Conservation (phyloP, 345 rosid genomes). For the Ceriops decandra region DNA sequence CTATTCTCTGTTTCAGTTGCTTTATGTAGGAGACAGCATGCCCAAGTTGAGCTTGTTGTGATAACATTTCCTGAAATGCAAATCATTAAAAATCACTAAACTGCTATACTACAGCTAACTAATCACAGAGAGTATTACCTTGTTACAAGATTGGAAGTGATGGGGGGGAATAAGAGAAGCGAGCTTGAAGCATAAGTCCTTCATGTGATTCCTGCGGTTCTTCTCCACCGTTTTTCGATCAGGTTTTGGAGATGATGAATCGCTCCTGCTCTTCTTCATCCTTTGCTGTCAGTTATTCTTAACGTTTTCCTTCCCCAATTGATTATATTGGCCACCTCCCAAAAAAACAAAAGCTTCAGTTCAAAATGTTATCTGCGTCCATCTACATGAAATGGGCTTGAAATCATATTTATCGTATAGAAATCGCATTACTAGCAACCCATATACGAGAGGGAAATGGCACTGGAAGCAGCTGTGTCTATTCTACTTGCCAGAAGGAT, state of each 20-base stretch:
- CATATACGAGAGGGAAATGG: too few species aligned
- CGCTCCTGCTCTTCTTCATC: slow-evolving; percentile 28
- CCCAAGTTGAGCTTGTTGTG: slow-evolving; percentile 44
- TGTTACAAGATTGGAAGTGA: slow-evolving; percentile 23
- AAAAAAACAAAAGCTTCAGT: too few species aligned
- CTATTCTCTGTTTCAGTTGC: slow-evolving; percentile 34
- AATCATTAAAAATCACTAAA: neutral
- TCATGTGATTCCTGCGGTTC: slow-evolving; percentile 61
- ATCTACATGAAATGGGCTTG: too few species aligned
- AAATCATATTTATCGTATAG: too few species aligned
- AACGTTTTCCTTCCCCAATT: neutral
- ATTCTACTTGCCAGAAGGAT: too few species aligned
- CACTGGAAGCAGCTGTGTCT: too few species aligned
- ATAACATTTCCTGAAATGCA: slow-evolving; percentile 25
- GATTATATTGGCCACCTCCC: neutral
- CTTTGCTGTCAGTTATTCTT: neutral
- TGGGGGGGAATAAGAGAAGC: slow-evolving; percentile 43
- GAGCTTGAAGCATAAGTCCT: slow-evolving; percentile 48
- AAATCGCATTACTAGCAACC: too few species aligned
- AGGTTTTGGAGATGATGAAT: slow-evolving; percentile 19
- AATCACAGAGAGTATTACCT: slow-evolving; percentile 23
- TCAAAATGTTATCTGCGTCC: too few species aligned
- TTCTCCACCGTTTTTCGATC: slow-evolving; percentile 57
- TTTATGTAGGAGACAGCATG: slow-evolving; percentile 46
- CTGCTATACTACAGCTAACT: neutral